Evolutionary conservation across 148 eudicot genomes (phyloP), one percentile per base, ranked within the genome.

Genomic region (Selenicereus undatus): DNA sequence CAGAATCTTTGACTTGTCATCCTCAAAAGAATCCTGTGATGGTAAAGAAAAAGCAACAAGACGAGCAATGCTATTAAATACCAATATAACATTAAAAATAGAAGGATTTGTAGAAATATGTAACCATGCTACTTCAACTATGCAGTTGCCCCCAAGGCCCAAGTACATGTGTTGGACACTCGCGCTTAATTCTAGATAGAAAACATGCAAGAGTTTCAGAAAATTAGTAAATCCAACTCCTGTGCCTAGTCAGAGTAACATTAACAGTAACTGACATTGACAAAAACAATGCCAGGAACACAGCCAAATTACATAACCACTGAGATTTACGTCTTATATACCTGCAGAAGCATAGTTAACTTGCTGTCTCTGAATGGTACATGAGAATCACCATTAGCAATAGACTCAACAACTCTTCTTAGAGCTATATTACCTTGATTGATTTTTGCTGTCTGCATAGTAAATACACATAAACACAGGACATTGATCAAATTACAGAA

Each of bases 351-450:
- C 99, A 96, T 96, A 24, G 99, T 96, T 75, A 94, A 83, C 89
- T 96, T 96, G 94, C 99, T 96, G 83, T 96, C 99, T 84, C 99
- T 86, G 76, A 96, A 96, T 43, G 99, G 99, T 39, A 96, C 97
- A 77, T 96, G 98, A 24, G 99, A 96, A 86, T 96, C 99, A 30
- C 95, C 95, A 84, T 96, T 96, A 54, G 99, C 99, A 81, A 96
- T 96, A 75, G 99, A 96, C 84, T 96, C 99, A 5, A 96, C 99
- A 32, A 96, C 99, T 83, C 99, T 87, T 89, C 92, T 96, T 75
- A 96, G 70, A 20, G 98, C 98, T 74, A 86, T 89, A 76, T 96
- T 96, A 72, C 99, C 99, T 84, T 94, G 98, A 88, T 96, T 96
- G 52, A 96, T 96, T 88, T 94, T 96, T 8, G 84, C 98, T 11